Evolutionary conservation across 2,329 filamentous ascomycete genomes (phyloP).

Genomic region (Fusarium caatingaense): DNA sequence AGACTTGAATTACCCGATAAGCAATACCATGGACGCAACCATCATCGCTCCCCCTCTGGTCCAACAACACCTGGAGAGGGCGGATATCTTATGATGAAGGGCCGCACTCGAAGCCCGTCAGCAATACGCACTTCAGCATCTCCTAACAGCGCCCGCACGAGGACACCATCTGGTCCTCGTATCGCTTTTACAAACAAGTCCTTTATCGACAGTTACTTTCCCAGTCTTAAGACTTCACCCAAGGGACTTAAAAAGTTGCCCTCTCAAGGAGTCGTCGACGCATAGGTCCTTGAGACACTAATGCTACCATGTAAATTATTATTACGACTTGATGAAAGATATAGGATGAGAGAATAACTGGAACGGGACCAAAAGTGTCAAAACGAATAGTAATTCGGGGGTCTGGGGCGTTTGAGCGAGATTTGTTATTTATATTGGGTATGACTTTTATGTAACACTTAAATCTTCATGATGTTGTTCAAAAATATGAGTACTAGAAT

Average conservation of each 20-base stretch:
- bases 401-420: conserved; percentile 27
- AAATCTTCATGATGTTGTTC: neutral
- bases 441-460: neutral
- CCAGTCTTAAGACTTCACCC: conserved; percentile 49
- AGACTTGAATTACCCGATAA: conserved; percentile 62
- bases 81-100: conserved; percentile 59
- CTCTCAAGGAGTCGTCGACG: conserved; percentile 34
- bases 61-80: conserved; percentile 55
- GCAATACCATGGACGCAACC: conserved; percentile 52
- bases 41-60: conserved; percentile 57
- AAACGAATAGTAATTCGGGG: conserved; percentile 7
- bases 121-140: conserved; percentile 44
- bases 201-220: conserved; percentile 58
- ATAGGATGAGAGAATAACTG: neutral
- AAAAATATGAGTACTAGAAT: neutral
- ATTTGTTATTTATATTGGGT: neutral
- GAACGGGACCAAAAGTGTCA: neutral
- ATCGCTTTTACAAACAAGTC: conserved; percentile 46
- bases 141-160: conserved; percentile 61
- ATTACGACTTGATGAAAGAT: conserved; percentile 35
- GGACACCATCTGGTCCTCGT: conserved; percentile 59
- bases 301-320: conserved; percentile 26
- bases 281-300: conserved; percentile 12
- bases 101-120: conserved; percentile 52
- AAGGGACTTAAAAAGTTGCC: conserved; percentile 49